These are phyloP conservation scores for Vickermania ingenoplastis DNA, from an alignment of 208 protist genomes.

Conservation along the genomic window DNA sequence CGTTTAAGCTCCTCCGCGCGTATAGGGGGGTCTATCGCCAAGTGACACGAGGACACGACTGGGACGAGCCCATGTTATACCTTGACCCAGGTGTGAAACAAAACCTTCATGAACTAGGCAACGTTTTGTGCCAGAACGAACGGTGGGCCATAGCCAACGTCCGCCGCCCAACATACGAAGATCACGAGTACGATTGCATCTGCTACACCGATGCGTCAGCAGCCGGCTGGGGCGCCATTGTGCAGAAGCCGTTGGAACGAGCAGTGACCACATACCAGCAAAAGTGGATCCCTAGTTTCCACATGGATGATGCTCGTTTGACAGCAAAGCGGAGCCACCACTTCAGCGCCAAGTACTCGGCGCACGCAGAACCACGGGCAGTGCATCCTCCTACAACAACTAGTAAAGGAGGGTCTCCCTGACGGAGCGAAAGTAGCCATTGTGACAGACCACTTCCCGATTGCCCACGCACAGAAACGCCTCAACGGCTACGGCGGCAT, in stretches of 20 bases:
- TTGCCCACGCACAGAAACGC: neutral
- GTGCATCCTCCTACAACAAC: neutral
- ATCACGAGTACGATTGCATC: neutral
- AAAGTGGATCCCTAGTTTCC: neutral
- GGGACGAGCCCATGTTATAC: neutral
- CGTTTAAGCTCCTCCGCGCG: neutral
- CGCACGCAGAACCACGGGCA: neutral
- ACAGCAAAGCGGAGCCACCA: neutral
- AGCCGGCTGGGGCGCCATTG: constrained; percentile 1
- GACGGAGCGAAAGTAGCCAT: neutral
- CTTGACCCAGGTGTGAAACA: constrained; percentile 1
- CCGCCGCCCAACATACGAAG: neutral
- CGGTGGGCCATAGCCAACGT: neutral
- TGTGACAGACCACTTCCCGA: constrained; percentile 2
- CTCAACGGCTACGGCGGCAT: too few species aligned
- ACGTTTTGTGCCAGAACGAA: neutral
- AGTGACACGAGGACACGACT: neutral
- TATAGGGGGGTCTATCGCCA: constrained; percentile 1
- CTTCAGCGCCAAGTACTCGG: neutral
- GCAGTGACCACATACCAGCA: neutral
- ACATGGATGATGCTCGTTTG: neutral
- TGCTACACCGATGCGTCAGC: constrained; percentile 1
- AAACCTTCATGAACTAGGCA: neutral
- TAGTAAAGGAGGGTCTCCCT: neutral
- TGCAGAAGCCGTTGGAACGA: neutral